These are phyloP conservation scores for Lipomyces yamadae DNA, from an alignment of 805 yeast species.

Conservation along the genomic window DNA sequence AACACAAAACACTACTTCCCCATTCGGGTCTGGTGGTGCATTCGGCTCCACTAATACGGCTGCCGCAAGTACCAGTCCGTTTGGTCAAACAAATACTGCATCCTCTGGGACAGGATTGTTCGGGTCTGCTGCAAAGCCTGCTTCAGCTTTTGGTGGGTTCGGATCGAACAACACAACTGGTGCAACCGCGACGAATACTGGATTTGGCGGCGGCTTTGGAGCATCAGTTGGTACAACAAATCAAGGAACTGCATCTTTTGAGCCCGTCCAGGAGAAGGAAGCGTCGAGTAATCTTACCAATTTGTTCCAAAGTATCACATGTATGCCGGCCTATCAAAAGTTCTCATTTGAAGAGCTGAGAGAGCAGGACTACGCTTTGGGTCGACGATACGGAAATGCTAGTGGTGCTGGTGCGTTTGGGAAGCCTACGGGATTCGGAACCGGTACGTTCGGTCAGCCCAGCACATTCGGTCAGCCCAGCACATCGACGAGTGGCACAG, in stretches of 20 bases:
- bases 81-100: constrained; percentile 33
- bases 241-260: constrained; percentile 38
- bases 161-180: constrained; percentile 26
- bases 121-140: constrained; percentile 35
- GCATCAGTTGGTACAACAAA: constrained; percentile 22
- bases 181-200: constrained; percentile 27
- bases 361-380: constrained; percentile 80
- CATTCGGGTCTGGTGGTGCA: constrained; percentile 30
- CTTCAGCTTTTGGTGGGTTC: constrained; percentile 40
- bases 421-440: constrained; percentile 38
- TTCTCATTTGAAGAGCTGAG: constrained; percentile 88
- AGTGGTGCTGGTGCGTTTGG: constrained; percentile 41
- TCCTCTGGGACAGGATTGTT: constrained; percentile 33
- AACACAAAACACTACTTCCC: constrained; percentile 16
- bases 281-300: constrained; percentile 30
- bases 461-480: constrained; percentile 27
- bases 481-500: constrained; percentile 37
- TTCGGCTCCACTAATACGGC: constrained; percentile 36
- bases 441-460: constrained; percentile 41
- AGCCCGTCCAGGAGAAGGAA: constrained; percentile 40
- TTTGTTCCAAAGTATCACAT: constrained; percentile 65
- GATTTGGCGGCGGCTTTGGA: constrained; percentile 28
- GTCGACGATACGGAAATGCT: constrained; percentile 50
- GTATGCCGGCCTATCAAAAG: constrained; percentile 89
- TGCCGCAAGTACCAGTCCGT: constrained; percentile 29